A percentile compares a stretch with the other conserved stretches of the same genome.
Conservation (phyloP, 169 alveolate genomes). For the Plasmodium ovale region DNA sequence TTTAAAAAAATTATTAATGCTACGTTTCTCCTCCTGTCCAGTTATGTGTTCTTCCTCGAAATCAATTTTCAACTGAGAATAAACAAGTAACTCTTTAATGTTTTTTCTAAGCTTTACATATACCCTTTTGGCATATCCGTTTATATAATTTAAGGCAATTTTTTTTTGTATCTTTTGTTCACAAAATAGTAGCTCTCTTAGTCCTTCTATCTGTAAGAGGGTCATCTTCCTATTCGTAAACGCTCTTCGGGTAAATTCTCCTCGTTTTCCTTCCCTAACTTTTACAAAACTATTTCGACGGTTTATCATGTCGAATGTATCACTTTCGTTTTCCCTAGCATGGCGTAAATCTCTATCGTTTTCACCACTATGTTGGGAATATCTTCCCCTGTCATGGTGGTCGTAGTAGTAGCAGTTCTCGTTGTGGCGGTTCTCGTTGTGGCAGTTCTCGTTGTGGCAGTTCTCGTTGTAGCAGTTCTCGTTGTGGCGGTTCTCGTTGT, state of each 20-base stretch:
- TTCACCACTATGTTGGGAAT: too few relatives aligned
- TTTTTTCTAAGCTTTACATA: slow-evolving; percentile 11
- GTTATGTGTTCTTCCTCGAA: slow-evolving; percentile 46
- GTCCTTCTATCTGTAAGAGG: slow-evolving; percentile 78
- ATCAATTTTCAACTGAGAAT: slow-evolving; percentile 41
- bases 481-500: background rate
- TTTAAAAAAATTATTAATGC: background rate
- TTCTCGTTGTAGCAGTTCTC: background rate
- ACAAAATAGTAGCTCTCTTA: slow-evolving; percentile 46
- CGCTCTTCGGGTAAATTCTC: slow-evolving; percentile 86
- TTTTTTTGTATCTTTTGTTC: slow-evolving; percentile 24
- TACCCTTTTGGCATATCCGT: slow-evolving; percentile 37
- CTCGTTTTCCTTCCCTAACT: slow-evolving; percentile 80
- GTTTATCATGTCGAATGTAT: background rate
- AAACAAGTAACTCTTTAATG: slow-evolving; percentile 12
- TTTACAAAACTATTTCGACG: slow-evolving; percentile 24
- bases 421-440: background rate
- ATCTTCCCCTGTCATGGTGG: too few relatives aligned
- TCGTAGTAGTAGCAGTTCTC: background rate
- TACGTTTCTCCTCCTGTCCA: background rate
- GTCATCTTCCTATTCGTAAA: slow-evolving; percentile 79
- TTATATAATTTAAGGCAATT: slow-evolving; percentile 52
- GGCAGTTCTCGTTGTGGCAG: background rate
- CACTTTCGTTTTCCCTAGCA: background rate
- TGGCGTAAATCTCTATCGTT: too few relatives aligned